Base-by-base conservation (phyloP, 1,284 basidiomycete genomes). In the Ceratobasidium theobromae region DNA sequence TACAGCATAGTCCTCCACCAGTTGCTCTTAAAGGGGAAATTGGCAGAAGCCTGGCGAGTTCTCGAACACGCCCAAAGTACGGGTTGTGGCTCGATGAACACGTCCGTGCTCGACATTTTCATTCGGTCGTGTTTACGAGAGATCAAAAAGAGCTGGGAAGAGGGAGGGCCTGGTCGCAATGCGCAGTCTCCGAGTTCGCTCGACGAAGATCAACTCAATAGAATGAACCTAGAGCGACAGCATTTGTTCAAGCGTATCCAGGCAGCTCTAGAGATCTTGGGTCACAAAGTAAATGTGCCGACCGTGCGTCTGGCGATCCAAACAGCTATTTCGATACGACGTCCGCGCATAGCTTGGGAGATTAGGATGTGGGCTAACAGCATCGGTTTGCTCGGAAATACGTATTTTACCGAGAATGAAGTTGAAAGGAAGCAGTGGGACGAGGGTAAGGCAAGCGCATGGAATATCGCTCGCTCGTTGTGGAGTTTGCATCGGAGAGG, bases 1-100 rank as follows among this genome's bases (percentile, higher is more conserved):
- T 62, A 62, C 16, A 62, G 48, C 35, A 51, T 51, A 3, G 58
- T 62, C 21, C 58, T 62, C 1, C 30, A 62, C 35, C 58, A 51
- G 16, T 49, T 46, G 11, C 21, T 62, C 45, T 14, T 51, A 18
- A 45, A 51, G 28, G 23, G 32, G 6, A 46, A 48, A 28, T 27
- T 52, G 25, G 48, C 38, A 33, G 60, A 51, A 25, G 60, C 60
- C 3, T 4, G 11, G 0, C 46, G 60, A 32, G n/a, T 64, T 1
- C 23, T 64, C 2, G 9, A 27, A 28, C 49, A 64, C 28, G 60
- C 60, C 1, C 18, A 49, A 53, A 28, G 46, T 5, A 21, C 48
- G 11, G 60, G 60, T 2, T 41, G 35, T 32, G 49, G 60, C 9
- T 52, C 48, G 1, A 30, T 64, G n/a, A 49, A 64, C 16, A 46